Evolutionary conservation across 768 basidiomycete genomes (phyloP), one percentile per base, ranked within the genome.

Genomic region (Psilocybe cubensis): DNA sequence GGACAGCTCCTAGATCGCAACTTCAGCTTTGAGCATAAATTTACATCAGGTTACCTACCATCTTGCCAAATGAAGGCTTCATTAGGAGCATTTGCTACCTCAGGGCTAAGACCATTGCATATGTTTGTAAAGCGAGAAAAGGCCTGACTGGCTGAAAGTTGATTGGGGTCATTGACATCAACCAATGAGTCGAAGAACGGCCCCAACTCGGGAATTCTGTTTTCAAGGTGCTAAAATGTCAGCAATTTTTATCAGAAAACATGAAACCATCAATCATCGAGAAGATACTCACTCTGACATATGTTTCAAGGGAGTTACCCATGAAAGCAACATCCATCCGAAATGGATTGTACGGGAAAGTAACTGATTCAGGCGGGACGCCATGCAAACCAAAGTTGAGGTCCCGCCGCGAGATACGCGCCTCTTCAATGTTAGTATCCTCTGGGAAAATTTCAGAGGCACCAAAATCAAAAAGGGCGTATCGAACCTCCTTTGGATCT

Each of bases 401-500:
- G n/a, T n/a, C n/a, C n/a, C n/a, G n/a, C n/a, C n/a, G n/a, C n/a
- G n/a, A n/a, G n/a, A n/a, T n/a, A n/a, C n/a, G n/a, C n/a, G n/a
- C n/a, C n/a, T n/a, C n/a, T n/a, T n/a, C n/a, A n/a, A 51, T 9
- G 50, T 17, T 11, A 21, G 35, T 20, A 20, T 51, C 29, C 21
- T 40, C 35, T 4, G 50, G 50, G 23, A 10, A 51, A 35, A 28
- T 17, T 35, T 21, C n/a, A 17, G 50, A 51, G 21, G 17, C 14
- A 4, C 50, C 50, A 51, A 51, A 51, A 24, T 51, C 50, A 17
- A 38, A 51, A 20, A 51, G 31, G 14, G 35, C 50, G 24, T 58
- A 58, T 40, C 28, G 25, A 4, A 42, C 45, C 14, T 44, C 43
- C 21, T 35, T 8, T 24, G 43, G 51, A 10, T 58, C 18, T 14